Conservation (phyloP, 2,329 filamentous ascomycete species). For the Alternaria viburni region DNA sequence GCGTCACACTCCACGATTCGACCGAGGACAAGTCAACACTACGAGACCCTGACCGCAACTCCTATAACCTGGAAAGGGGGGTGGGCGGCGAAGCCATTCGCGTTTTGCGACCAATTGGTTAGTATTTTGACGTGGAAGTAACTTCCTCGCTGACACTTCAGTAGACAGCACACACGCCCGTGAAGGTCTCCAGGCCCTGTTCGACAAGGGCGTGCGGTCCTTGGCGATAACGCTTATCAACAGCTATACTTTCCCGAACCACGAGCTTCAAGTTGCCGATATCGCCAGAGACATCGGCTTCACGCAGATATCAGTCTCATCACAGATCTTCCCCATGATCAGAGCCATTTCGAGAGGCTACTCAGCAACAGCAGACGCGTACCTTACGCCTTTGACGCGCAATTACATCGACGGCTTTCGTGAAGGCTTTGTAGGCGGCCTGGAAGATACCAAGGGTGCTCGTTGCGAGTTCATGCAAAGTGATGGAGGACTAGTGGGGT, state of each 20-base stretch:
- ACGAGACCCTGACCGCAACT: constrained; percentile 3
- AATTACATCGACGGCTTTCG: constrained; percentile 32
- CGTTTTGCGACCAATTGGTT: not conserved
- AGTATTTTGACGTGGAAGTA: not conserved
- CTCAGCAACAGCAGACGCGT: constrained; percentile 35
- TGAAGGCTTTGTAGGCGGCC: constrained; percentile 30
- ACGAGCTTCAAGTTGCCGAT: constrained; percentile 33
- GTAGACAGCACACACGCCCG: constrained; percentile 3
- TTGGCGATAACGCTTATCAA: constrained; percentile 46
- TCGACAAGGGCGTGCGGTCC: constrained; percentile 43
- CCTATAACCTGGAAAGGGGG: constrained; percentile 15
- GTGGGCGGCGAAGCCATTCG: constrained; percentile 20
- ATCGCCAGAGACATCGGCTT: constrained; percentile 40
- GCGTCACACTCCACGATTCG: constrained; percentile 30
- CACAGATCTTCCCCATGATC: constrained; percentile 31
- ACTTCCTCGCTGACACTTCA: not conserved
- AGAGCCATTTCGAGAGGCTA: constrained; percentile 29
- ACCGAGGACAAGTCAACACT: constrained; percentile 20
- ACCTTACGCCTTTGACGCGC: constrained; percentile 32
- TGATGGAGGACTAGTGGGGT: constrained; percentile 40
- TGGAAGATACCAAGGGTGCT: constrained; percentile 29
- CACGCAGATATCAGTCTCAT: constrained; percentile 34
- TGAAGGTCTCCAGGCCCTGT: constrained; percentile 30
- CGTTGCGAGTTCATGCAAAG: constrained; percentile 46
- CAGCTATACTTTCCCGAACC: constrained; percentile 43